Evolutionary conservation across 495 filamentous ascomycete species (phyloP), one percentile per base, ranked within the genome.

Genomic region (Annulohypoxylon bovei): DNA sequence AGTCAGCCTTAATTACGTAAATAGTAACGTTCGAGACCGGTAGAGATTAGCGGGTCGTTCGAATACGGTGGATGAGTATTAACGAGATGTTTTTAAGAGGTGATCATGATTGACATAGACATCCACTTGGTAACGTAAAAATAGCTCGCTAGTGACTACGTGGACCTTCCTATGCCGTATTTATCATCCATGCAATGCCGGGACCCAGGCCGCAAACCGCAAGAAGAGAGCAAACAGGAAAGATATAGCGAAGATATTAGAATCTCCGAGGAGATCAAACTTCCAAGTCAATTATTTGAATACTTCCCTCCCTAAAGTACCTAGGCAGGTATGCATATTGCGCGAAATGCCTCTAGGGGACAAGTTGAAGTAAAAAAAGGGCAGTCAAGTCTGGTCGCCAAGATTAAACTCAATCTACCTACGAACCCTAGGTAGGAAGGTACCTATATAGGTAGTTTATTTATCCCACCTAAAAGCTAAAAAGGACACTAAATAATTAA

Each of bases 1-100:
- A 67, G 63, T 49, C 39, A 25, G 30, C 28, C 5, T 39, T 30
- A 56, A 62, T 71, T 71, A 65, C 68, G 62, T 66, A 71, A 66
- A 66, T 5, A 39, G 28, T n/a, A 30, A 27, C 14, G 44, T 30
- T 6, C 14, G 7, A 20, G 28, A 37, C 20, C 53, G 35, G 46
- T 16, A 25, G 6, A 44, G 18, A 30, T 49, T 57, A 18, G 49
- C 37, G 58, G 40, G 49, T 32, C 47, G 39, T 40, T 28, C 2
- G 39, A 61, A 8, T 22, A 28, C 8, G 20, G 35, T 32, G 9
- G 62, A 59, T 71, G 68, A 71, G 44, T 71, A n/a, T n/a, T n/a
- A 71, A 71, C 67, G 18, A 11, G 35, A 62, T 54, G 44, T n/a
- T 37, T 54, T 52, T 57, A 25, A 67, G 28, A 71, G 68, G 68